Evolutionary conservation across 345 rosid species (phyloP).

Genomic region (Passiflora organensis): DNA sequence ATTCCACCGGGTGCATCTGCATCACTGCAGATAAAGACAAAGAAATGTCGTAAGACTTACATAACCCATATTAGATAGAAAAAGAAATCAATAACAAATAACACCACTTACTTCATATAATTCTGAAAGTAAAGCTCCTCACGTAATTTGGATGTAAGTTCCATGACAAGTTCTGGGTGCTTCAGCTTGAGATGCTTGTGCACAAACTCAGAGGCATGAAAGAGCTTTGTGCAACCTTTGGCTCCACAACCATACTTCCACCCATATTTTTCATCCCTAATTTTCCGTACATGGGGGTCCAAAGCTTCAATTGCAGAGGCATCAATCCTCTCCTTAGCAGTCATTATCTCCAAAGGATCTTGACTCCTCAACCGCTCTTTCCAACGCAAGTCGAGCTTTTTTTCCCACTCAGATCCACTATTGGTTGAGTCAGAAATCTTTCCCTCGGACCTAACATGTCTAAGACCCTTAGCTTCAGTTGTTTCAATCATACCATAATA

Average conservation of each 20-base stretch:
- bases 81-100: conserved; percentile 8
- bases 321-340: conserved; percentile 90
- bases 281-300: conserved; percentile 95
- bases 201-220: conserved; percentile 98
- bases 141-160: conserved; percentile 80
- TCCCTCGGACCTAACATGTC: conserved; percentile 84
- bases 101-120: conserved; percentile 97
- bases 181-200: conserved; percentile 98
- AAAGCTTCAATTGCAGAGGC: conserved; percentile 69
- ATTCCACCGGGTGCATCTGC: conserved; percentile 94
- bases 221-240: conserved; percentile 98
- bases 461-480: conserved; percentile 81
- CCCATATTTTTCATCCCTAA: conserved; percentile 99
- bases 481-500: conserved; percentile 86
- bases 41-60: conserved; percentile 2
- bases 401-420: conserved; percentile 68
- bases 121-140: conserved; percentile 94
- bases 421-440: conserved; percentile 46
- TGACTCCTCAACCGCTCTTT: conserved; percentile 82
- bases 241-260: conserved; percentile 99
- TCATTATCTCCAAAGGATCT: conserved; percentile 93
- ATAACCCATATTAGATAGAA: background rate
- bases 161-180: conserved; percentile 77
- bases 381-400: conserved; percentile 74
- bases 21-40: conserved; percentile 52